Evolutionary conservation across 2,329 filamentous ascomycete species (phyloP).

Genomic region (Fusarium pseudocircinatum): DNA sequence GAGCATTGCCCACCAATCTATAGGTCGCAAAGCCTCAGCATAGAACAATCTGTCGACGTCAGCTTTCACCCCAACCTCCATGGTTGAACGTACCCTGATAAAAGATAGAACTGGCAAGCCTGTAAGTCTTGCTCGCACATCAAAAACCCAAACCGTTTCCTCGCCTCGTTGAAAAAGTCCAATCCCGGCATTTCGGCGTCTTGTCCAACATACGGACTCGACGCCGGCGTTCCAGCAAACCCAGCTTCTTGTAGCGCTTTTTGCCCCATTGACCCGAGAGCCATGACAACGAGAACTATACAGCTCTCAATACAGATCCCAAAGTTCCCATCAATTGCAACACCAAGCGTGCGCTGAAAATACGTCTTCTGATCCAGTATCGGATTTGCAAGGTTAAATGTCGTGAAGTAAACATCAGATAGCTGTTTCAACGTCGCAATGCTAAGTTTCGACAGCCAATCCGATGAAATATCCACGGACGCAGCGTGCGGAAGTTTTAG

Average conservation of each 20-base stretch:
- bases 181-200: conserved; percentile 10
- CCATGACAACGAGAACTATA: conserved; percentile 25
- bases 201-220: not conserved
- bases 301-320: conserved; percentile 25
- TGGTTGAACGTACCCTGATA: conserved; percentile 12
- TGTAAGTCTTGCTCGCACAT: conserved; percentile 27
- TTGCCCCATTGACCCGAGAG: conserved; percentile 2
- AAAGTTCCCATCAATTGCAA: conserved; percentile 27
- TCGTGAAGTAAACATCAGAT: conserved; percentile 30
- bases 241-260: conserved; percentile 15
- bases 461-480: not conserved
- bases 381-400: conserved; percentile 13
- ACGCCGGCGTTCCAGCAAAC: not conserved
- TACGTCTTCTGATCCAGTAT: conserved; percentile 33
- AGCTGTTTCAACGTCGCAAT: conserved; percentile 22
- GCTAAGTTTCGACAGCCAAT: conserved; percentile 1
- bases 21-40: conserved; percentile 21
- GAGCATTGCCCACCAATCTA: conserved; percentile 32
- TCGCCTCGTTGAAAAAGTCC: conserved; percentile 29
- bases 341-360: conserved; percentile 23
- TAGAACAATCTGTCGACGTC: conserved; percentile 12
- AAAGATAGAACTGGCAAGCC: conserved; percentile 21
- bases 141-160: conserved; percentile 28
- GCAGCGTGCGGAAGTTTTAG: conserved; percentile 7
- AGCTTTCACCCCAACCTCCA: not conserved